phyloP scores from a whole-genome alignment of 345 rosid species.

The Euphorbia peplus region DNA sequence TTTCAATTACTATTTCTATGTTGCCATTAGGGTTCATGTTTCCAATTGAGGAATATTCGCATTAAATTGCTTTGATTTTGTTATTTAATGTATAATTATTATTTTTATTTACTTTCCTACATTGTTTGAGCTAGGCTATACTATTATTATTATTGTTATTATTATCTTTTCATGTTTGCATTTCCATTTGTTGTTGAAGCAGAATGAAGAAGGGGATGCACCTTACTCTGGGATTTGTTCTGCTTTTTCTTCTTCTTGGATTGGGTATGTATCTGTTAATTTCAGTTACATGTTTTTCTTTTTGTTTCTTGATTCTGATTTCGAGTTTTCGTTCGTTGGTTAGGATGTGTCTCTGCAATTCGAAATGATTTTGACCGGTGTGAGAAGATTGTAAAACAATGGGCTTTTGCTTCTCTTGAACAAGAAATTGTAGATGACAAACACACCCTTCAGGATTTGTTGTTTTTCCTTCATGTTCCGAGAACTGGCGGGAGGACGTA shows the following conservation, averaged over 20 bases:
- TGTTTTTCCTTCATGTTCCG: conserved; percentile 92
- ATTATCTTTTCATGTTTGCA: not conserved
- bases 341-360: conserved; percentile 44
- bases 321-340: conserved; percentile 3
- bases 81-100: not conserved
- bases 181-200: conserved; percentile 35
- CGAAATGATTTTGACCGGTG: conserved; percentile 52
- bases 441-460: conserved; percentile 64
- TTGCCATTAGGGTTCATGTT: not conserved
- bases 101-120: no score
- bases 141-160: no score
- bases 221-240: conserved; percentile 39
- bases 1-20: conserved; percentile 1
- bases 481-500: conserved; percentile 96
- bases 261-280: conserved; percentile 38
- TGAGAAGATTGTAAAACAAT: conserved; percentile 56
- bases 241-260: conserved; percentile 41
- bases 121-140: no score
- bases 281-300: not conserved
- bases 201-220: conserved; percentile 39
- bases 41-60: not conserved
- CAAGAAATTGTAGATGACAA: conserved; percentile 49
- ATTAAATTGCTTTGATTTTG: not conserved
- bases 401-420: conserved; percentile 62
- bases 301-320: not conserved